Evolutionary conservation across 495 filamentous ascomycete genomes (phyloP), one percentile per base, ranked within the genome.

Genomic region (Aspergillus bertholletiae): DNA sequence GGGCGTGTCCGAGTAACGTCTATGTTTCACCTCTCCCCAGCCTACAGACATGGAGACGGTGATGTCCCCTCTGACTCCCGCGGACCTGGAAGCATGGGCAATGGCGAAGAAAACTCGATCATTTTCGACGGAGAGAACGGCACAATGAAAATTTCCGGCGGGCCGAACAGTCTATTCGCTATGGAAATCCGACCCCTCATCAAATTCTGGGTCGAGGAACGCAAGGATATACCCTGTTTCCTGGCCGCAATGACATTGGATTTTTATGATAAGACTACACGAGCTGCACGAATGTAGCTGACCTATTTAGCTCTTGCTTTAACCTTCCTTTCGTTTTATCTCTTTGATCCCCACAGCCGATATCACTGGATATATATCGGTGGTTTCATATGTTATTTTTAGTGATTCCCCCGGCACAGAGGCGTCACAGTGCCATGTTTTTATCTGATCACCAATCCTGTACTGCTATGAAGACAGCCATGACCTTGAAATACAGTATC

Each of bases 141-240:
- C 23, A 96, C 90, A 21, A 98, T 98, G 94, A 97, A 97, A 76
- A 87, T 97, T 54, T 87, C 85, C 15, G 94, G 94, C 5, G 94
- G 94, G 0, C 89, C 90, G 5, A 83, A 90, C 61, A 92, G 88
- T 62, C 78, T 79, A 24, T 98, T 98, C 71, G 93, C 91, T 22
- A 74, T 82, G 55, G 85, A 90, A 70, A 94, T 97, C 28, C 83
- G 80, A 59, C 86, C 87, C 49, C 79, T 89, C 46, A 89, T 96
- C 61, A 82, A 87, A 64, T 96, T 95, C 70, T 98, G 94, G 94
- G 92, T 96, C 1, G 86, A 93, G 63, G 88, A 89, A 64, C 81
- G 87, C 73, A 88, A 90, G 51, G 90, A 89, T 65, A 93, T 98
- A 47, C 94, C 94, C 46, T 92, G 92, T 51, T 92, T 97, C 66